Evolutionary conservation across 169 alveolate species (phyloP).

Genomic region (Amoebophrya sp.): DNA sequence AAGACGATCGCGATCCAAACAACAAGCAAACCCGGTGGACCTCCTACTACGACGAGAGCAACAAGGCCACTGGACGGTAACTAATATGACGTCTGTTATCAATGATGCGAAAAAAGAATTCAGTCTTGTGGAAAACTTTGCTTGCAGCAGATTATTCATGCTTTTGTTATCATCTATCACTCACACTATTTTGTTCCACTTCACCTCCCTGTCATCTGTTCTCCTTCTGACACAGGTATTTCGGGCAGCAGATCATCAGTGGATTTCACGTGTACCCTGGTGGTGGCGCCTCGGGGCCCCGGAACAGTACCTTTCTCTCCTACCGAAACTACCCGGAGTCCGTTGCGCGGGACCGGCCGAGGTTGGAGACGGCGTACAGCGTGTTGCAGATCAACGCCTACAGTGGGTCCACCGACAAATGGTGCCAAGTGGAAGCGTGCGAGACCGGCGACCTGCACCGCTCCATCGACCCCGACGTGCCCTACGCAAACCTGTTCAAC

Average conservation of each 20-base stretch:
- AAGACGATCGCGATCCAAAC: no score
- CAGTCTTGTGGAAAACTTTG: no score
- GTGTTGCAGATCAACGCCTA: background rate
- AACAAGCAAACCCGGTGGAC: background rate
- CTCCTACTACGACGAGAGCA: conserved; percentile 5
- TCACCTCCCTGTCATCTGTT: no score
- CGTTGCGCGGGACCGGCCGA: background rate
- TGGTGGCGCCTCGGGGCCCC: background rate
- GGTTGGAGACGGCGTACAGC: background rate
- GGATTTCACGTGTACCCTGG: background rate
- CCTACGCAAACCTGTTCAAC: conserved; percentile 3
- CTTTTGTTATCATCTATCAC: no score
- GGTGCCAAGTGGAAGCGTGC: conserved; percentile 17
- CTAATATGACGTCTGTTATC: no score
- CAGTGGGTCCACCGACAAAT: background rate
- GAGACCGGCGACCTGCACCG: background rate
- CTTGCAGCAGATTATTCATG: no score
- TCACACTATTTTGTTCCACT: no score
- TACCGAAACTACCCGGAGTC: conserved; percentile 11
- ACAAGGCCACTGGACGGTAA: background rate
- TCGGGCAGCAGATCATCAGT: background rate
- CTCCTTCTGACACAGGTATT: background rate
- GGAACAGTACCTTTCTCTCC: background rate
- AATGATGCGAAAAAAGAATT: no score
- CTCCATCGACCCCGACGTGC: background rate